These are phyloP conservation scores for Tolypocladium tropicale DNA, from an alignment of 2,329 filamentous ascomycete genomes.

Conservation along the genomic window DNA sequence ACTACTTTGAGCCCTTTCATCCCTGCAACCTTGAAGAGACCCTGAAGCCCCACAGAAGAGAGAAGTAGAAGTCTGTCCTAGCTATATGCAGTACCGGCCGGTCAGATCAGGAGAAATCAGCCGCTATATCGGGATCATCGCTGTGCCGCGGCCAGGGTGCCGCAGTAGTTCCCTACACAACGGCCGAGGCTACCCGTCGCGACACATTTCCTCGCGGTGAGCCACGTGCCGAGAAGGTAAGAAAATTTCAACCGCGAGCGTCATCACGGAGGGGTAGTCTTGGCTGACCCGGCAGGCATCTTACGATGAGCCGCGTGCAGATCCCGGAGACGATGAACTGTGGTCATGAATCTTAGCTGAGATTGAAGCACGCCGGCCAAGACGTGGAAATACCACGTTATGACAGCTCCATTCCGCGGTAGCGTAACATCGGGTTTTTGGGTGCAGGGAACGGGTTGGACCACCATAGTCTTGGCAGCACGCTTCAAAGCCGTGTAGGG, in stretches of 20 bases:
- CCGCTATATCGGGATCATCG: neutral
- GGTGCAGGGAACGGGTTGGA: neutral
- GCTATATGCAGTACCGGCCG: neutral
- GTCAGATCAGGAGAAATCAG: neutral
- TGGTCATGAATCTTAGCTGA: neutral
- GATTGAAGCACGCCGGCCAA: neutral
- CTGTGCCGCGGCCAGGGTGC: neutral
- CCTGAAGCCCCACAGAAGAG: too few species aligned
- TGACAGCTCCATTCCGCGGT: neutral
- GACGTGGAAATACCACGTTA: neutral
- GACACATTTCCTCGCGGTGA: neutral
- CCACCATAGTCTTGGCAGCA: neutral
- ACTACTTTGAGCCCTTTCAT: too few species aligned
- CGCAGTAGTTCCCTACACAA: neutral
- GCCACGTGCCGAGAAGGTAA: neutral
- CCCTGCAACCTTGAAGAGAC: too few species aligned
- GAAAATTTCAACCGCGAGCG: neutral
- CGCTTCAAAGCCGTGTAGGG: too few species aligned
- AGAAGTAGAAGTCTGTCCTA: neutral
- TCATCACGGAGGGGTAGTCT: neutral
- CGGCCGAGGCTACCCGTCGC: neutral
- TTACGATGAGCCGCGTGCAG: neutral
- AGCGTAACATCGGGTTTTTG: neutral
- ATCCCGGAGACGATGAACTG: neutral
- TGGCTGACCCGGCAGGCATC: neutral